Percentiles rank a stretch among this genome's conserved stretches.
These are phyloP conservation scores for Carpinus fangiana DNA, from an alignment of 306 rosid species.

Conservation along the genomic window DNA sequence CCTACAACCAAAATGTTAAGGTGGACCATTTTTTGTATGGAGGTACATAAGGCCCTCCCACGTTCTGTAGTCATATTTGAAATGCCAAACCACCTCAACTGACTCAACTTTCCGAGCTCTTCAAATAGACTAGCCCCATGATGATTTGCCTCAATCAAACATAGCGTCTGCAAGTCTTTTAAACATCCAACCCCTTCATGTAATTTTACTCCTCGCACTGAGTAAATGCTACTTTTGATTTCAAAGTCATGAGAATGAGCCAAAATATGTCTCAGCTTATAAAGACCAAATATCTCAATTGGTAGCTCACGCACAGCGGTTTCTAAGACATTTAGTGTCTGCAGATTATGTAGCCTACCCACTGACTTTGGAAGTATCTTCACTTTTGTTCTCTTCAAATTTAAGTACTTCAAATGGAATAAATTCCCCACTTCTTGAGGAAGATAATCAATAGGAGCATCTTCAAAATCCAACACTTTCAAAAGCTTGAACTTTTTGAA, in stretches of 20 bases:
- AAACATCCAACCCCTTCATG: constrained; percentile 16
- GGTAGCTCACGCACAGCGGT: not conserved
- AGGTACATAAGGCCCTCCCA: not conserved
- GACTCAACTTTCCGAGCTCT: not conserved
- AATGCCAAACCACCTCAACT: not conserved
- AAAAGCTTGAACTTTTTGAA: constrained; percentile 3
- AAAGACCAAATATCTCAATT: not conserved
- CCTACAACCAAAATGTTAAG: not conserved
- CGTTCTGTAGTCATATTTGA: not conserved
- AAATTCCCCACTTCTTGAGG: not conserved
- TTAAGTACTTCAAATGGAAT: not conserved
- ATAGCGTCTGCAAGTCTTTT: not conserved
- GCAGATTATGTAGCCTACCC: not conserved
- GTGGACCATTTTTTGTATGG: constrained; percentile 11
- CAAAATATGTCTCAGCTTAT: constrained; percentile 1
- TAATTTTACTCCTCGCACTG: not conserved
- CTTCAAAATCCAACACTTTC: constrained; percentile 5
- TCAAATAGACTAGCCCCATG: not conserved
- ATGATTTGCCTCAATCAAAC: not conserved
- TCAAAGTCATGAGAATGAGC: not conserved
- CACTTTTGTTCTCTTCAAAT: not conserved
- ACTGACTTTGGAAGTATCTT: constrained; percentile 4
- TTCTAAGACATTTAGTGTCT: not conserved
- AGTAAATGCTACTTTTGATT: not conserved
- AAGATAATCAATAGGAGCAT: not conserved